Base-by-base conservation (phyloP, 192 early-diverging fungal species). In the Phycomyces blakesleeanus region DNA sequence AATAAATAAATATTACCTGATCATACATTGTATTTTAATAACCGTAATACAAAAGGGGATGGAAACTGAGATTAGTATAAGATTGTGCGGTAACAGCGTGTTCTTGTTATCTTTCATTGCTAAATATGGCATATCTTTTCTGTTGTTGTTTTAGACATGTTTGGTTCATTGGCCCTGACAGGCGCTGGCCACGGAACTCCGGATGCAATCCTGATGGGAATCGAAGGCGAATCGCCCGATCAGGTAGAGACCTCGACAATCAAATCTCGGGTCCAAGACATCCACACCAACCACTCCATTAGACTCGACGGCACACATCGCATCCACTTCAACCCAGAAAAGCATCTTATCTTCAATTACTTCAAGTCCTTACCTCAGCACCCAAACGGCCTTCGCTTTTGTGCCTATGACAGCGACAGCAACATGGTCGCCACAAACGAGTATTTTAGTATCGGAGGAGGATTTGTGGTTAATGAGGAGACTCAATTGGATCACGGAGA, bases 361-460 rank as follows among this genome's bases (percentile, higher is more conserved):
- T 85, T 83, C 61, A 85, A 94, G 64, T 85, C 87, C 2, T 80
- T 98, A 12, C 95, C 93, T 5, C 89, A 93, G 64, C 95, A 98
- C 68, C 93, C 95, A 9, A 98, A 98, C 72, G 95, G 95, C 56
- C 93, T 98, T 87, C 87, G 95, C 20, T 93, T 98, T 66, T 89
- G 90, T 47, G 91, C 87, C 24, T 93, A 90, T 71, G 87, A 94
- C 67, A 72, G 73, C 26, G 64, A 87, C 16, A 89, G 89, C 21
- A 89, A 94, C 57, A 78, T 97, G 79, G 77, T 91, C 51, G 93
- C 92, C 3, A 93, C 91, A 42, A 94, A 96, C 75, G 95, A 98
- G 73, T 98, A 92, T 80, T 96, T 95, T 79, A 93, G 91, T 61
- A 94, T 95, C 72, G 93, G 93, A 20, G 93, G 93, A 25, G 95